Evolutionary conservation across 2,329 filamentous ascomycete genomes (phyloP).

Genomic region (Diplodia corticola): DNA sequence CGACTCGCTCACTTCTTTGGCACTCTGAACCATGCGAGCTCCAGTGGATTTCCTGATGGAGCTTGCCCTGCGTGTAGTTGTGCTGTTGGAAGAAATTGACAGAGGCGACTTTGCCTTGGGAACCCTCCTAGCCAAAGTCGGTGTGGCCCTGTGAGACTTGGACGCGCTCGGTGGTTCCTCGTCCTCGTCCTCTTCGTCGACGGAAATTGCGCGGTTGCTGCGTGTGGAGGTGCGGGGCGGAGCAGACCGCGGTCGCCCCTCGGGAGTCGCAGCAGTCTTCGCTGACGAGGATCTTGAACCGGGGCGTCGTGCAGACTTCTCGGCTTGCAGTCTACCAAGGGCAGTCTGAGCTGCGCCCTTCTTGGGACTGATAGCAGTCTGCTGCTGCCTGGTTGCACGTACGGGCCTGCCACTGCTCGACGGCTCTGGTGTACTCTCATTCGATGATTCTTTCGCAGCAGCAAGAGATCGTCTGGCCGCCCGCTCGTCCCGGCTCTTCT

Average conservation of each 20-base stretch:
- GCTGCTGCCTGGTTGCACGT: neutral
- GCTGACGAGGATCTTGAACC: neutral
- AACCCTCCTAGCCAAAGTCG: neutral
- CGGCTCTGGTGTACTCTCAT: slow-evolving; percentile 3
- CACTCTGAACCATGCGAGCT: neutral
- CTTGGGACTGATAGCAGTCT: neutral
- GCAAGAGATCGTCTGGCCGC: slow-evolving; percentile 21
- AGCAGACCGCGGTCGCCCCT: neutral
- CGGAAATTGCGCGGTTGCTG: neutral
- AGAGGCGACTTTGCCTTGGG: slow-evolving; percentile 5
- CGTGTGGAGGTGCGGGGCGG: neutral
- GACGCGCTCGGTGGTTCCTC: neutral
- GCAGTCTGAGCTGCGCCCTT: neutral
- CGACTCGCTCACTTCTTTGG: neutral
- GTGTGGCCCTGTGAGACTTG: neutral
- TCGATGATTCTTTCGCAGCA: neutral
- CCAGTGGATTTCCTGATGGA: neutral
- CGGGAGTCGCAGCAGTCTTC: neutral
- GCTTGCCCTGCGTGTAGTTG: neutral
- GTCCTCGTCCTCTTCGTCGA: neutral
- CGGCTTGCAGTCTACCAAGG: neutral
- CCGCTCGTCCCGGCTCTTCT: slow-evolving; percentile 17
- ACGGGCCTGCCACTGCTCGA: neutral
- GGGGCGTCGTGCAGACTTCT: neutral
- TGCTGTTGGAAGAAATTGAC: neutral